These are phyloP conservation scores for Ascochyta lentis DNA, from an alignment of 2,329 filamentous ascomycete species.

Conservation along the genomic window DNA sequence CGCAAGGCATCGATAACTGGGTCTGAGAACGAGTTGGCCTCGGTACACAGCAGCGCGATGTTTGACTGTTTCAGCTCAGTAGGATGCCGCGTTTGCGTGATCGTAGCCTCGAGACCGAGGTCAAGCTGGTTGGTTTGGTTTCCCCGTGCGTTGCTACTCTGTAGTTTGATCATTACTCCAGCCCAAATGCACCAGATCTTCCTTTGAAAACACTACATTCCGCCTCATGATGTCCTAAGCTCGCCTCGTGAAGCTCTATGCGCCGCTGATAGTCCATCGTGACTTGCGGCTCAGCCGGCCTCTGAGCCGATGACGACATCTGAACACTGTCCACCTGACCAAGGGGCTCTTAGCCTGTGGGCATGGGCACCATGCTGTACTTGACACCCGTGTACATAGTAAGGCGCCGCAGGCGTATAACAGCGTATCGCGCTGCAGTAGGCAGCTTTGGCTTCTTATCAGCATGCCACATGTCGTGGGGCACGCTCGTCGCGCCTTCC, in stretches of 20 bases:
- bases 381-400: background rate
- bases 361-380: conserved; percentile 6
- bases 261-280: conserved; percentile 32
- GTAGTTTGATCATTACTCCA: conserved; percentile 31
- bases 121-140: conserved; percentile 7
- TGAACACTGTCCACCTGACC: conserved; percentile 28
- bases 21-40: background rate
- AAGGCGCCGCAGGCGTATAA: background rate
- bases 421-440: conserved; percentile 1
- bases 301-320: conserved; percentile 44
- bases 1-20: conserved; percentile 14
- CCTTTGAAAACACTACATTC: conserved; percentile 12
- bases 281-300: conserved; percentile 40
- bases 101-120: conserved; percentile 6
- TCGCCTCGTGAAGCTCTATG: conserved; percentile 18
- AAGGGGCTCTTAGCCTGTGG: conserved; percentile 1
- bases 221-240: conserved; percentile 9
- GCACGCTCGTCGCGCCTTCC: conserved; percentile 17
- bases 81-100: background rate
- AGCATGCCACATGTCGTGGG: conserved; percentile 17
- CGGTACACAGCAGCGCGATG: background rate
- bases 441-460: background rate
- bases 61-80: background rate
- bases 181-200: conserved; percentile 27
- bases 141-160: conserved; percentile 24